Evolutionary conservation across 139 green algal genomes (phyloP).

Genomic region (Auxenochlorella protothecoides): DNA sequence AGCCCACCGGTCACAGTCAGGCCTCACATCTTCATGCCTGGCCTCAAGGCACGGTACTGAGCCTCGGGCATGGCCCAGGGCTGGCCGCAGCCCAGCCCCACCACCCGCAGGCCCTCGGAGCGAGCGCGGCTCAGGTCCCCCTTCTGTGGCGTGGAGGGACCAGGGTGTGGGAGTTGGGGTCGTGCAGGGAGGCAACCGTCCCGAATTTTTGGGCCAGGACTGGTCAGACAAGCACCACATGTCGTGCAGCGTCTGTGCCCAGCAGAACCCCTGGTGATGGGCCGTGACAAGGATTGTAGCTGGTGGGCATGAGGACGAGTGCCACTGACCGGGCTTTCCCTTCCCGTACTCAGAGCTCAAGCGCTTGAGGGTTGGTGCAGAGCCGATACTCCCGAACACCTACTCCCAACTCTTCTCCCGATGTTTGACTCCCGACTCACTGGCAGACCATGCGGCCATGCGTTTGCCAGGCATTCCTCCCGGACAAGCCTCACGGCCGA

Average conservation of each 20-base stretch:
- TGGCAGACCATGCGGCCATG: slow-evolving; percentile 9
- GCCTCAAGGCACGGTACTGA: background rate
- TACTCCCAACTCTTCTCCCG: no score
- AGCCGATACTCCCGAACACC: no score
- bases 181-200: background rate
- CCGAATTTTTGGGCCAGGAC: no score
- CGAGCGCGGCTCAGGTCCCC: background rate
- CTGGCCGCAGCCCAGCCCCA: background rate
- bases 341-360: no score
- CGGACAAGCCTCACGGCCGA: background rate
- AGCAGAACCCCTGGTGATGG: no score
- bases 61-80: background rate
- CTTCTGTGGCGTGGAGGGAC: background rate
- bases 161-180: background rate
- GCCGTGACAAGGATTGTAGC: no score
- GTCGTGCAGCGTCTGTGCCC: no score
- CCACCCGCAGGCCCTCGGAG: background rate
- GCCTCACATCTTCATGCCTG: background rate
- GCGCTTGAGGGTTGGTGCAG: no score
- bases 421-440: background rate
- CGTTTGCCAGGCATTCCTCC: background rate
- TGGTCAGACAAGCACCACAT: no score
- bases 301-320: no score
- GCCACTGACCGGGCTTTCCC: no score
- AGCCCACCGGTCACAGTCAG: no score